Base-by-base conservation (phyloP, 2,329 filamentous ascomycete species). In the Cercospora sesami region DNA sequence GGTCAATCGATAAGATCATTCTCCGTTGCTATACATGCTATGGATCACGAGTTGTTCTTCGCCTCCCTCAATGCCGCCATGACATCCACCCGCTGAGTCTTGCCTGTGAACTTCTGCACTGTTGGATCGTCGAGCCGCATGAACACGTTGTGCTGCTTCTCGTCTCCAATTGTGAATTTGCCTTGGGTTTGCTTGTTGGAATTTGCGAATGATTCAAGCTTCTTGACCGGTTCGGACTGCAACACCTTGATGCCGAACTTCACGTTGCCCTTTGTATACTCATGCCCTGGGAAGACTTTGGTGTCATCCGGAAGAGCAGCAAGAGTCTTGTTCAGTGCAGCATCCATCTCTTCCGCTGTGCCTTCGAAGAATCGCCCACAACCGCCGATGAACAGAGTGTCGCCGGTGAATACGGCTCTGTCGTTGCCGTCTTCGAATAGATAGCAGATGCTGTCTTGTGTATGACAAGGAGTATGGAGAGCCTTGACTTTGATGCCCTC, bases 311-410 rank as follows among this genome's bases (percentile, higher is more conserved):
- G 94, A 65, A 99, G 82, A 5, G 87, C 81, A 2, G 87, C 92
- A 55, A 99, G 86, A 0, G 89, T 92, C 81, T 92, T 88, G 80
- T 99, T 99, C 75, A 99, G 80, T 0, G 95, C 94, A 74, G 88
- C 91, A 82, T 99, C 86, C 95, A 99, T 99, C 83, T 99, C 91
- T 67, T 87, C 86, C 0, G 93, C 89, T 9, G 85, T 93, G 18
- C 95, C 95, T 80, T 99, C 95, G 76, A 99, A 99, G 84, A 99
- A 99, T 66, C 91, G 89, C 42, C 95, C 95, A 77, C 95, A 99
- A 31, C 95, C 94, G 67, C 91, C 94, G 77, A 96, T 94, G 81
- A 99, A 99, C 42, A 99, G 83, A 0, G 95, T 99, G 78, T 99
- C 95, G 9, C 95, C 95, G 0, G 95, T 98, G 77, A 99, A 99